Evolutionary conservation across 1,139 yeast species (phyloP).

Genomic region (Scheffersomyces lignicola): DNA sequence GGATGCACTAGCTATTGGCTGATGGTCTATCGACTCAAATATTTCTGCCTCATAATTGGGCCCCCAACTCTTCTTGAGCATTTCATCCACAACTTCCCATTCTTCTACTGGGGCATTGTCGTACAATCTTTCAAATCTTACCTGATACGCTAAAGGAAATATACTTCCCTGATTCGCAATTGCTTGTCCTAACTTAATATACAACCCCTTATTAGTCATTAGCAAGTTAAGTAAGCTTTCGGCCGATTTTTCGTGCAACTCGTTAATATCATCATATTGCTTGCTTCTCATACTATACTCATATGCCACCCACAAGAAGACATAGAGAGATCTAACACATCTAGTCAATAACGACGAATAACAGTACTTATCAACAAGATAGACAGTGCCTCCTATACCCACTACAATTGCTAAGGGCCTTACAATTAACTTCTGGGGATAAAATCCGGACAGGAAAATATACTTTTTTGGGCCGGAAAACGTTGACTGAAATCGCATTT

Average conservation of each 20-base stretch:
- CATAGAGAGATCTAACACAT: conserved; percentile 51
- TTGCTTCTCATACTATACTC: conserved; percentile 55
- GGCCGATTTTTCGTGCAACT: conserved; percentile 62
- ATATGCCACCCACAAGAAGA: conserved; percentile 52
- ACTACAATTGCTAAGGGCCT: conserved; percentile 8
- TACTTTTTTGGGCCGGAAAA: too few species aligned
- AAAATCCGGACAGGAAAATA: too few species aligned
- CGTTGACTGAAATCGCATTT: too few species aligned
- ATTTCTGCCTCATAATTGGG: conserved; percentile 40
- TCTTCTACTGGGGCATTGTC: conserved; percentile 71
- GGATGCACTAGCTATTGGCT: conserved; percentile 69
- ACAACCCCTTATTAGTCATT: conserved; percentile 64
- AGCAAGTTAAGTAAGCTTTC: conserved; percentile 54
- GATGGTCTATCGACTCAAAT: conserved; percentile 49
- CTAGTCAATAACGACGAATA: conserved; percentile 54
- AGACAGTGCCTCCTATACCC: conserved; percentile 19
- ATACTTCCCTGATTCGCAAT: conserved; percentile 69
- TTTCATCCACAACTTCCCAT: conserved; percentile 53
- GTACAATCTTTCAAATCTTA: conserved; percentile 54
- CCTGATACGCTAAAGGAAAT: conserved; percentile 64
- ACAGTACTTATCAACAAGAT: conserved; percentile 38
- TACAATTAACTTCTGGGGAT: too few species aligned
- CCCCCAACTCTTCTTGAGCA: conserved; percentile 49
- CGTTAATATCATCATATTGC: conserved; percentile 42
- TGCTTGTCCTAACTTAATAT: conserved; percentile 75